Conservation (phyloP, 345 rosid genomes). For the Heritiera littoralis region DNA sequence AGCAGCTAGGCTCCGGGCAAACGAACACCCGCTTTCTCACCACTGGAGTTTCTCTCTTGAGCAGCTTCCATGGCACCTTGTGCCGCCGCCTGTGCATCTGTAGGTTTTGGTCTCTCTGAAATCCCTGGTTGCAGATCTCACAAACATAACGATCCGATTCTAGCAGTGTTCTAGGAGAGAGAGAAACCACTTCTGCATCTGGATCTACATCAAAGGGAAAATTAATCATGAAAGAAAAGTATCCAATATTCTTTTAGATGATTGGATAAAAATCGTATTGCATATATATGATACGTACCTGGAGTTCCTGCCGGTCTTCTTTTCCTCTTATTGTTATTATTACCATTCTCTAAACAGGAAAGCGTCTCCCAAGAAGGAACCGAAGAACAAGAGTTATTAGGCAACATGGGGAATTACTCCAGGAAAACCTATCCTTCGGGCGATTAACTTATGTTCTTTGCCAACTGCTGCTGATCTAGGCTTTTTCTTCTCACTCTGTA, state of each 20-base stretch:
- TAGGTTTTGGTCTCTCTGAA: slow-evolving; percentile 94
- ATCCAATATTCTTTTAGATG: background rate
- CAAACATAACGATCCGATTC: slow-evolving; percentile 94
- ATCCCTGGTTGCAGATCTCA: slow-evolving; percentile 99
- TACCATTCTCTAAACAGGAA: slow-evolving; percentile 43
- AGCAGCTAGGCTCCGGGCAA: slow-evolving; percentile 91
- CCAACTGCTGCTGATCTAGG: slow-evolving; percentile 8
- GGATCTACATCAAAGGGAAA: slow-evolving; percentile 61
- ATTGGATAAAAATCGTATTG: background rate
- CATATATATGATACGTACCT: slow-evolving; percentile 41
- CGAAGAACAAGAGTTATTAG: slow-evolving; percentile 33
- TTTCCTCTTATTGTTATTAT: slow-evolving; percentile 55
- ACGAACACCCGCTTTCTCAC: slow-evolving; percentile 82
- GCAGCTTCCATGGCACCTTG: slow-evolving; percentile 97
- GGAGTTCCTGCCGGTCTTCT: slow-evolving; percentile 95
- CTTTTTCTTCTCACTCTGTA: background rate
- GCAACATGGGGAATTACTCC: slow-evolving; percentile 35
- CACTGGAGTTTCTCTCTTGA: slow-evolving; percentile 75
- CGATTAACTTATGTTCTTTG: background rate
- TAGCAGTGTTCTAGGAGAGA: slow-evolving; percentile 82
- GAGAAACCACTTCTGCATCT: slow-evolving; percentile 88
- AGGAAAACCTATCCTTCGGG: background rate
- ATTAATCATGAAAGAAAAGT: background rate
- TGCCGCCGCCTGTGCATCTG: slow-evolving; percentile 97
- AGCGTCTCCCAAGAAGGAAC: slow-evolving; percentile 44